phyloP scores from a whole-genome alignment of 2,329 filamentous ascomycete genomes.

The Apiospora phragmitis region DNA sequence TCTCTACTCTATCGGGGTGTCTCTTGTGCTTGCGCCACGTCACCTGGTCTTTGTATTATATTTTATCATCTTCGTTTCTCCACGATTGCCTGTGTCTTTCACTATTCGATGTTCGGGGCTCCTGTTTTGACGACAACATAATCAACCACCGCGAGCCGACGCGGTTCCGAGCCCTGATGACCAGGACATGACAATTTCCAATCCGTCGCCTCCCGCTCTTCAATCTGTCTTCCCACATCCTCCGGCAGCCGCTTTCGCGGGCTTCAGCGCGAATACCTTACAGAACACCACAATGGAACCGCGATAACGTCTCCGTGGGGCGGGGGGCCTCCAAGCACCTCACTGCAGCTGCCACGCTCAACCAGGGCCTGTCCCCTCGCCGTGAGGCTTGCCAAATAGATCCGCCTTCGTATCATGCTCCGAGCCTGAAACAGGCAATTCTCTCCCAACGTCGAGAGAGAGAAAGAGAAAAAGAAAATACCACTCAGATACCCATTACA shows the following conservation, averaged over 20 bases:
- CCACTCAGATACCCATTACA: neutral
- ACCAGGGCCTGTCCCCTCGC: conserved; percentile 29
- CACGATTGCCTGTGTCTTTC: neutral
- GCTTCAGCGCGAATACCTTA: conserved; percentile 43
- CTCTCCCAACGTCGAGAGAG: neutral
- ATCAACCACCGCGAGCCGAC: conserved; percentile 7
- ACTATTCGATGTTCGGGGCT: conserved; percentile 10
- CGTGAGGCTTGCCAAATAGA: conserved; percentile 21
- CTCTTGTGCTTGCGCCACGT: neutral
- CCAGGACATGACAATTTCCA: conserved; percentile 26
- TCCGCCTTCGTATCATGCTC: conserved; percentile 19
- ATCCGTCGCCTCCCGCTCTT: conserved; percentile 19
- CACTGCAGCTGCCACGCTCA: conserved; percentile 15
- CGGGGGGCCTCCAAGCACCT: conserved; percentile 35
- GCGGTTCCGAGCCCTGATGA: conserved; percentile 1
- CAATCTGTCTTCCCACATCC: conserved; percentile 34
- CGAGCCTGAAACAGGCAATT: neutral
- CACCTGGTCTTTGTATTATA: conserved; percentile 2
- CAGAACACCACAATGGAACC: conserved; percentile 38
- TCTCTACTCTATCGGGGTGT: neutral
- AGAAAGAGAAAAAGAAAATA: neutral
- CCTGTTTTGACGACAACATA: conserved; percentile 3
- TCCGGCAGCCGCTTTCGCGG: conserved; percentile 40
- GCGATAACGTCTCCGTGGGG: conserved; percentile 38
- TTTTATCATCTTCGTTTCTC: neutral